phyloP scores from a whole-genome alignment of 1,284 basidiomycete species.

The Cystobasidium pallidum region DNA sequence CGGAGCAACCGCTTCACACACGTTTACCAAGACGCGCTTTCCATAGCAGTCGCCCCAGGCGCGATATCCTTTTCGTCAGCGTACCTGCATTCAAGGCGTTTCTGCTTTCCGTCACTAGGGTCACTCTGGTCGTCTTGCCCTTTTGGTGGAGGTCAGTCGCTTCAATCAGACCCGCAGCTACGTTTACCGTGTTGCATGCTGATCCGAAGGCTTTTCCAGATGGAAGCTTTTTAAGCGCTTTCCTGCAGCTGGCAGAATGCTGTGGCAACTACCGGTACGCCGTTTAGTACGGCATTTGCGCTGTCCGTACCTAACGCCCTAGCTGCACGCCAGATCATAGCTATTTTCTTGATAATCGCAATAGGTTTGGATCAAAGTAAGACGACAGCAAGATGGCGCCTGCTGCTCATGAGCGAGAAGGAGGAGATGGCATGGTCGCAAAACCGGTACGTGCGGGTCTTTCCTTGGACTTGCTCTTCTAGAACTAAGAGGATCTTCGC shows the following conservation, averaged over 20 bases:
- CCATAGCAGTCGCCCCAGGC: conserved; percentile 48
- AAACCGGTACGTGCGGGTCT: conserved; percentile 55
- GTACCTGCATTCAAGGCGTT: conserved; percentile 55
- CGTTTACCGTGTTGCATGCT: conserved; percentile 48
- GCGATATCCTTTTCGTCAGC: conserved; percentile 60
- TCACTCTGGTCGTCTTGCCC: conserved; percentile 59
- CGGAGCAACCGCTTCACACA: neutral
- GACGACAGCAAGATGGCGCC: conserved; percentile 60
- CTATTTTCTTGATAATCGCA: conserved; percentile 60
- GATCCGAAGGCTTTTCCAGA: neutral
- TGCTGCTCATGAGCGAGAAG: conserved; percentile 61
- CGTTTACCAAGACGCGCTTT: neutral
- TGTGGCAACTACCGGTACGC: conserved; percentile 46
- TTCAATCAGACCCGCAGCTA: conserved; percentile 54
- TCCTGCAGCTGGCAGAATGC: conserved; percentile 43
- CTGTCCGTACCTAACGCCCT: neutral
- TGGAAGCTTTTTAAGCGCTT: conserved; percentile 48
- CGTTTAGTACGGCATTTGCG: neutral
- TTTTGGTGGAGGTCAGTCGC: conserved; percentile 53
- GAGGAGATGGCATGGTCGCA: conserved; percentile 62
- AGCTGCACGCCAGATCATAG: conserved; percentile 57
- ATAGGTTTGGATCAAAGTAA: conserved; percentile 61
- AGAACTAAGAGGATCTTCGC: neutral
- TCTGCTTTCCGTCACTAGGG: conserved; percentile 58
- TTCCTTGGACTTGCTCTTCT: neutral